Base-by-base conservation (phyloP, 192 early-diverging fungal species). In the Backusella tuberculispora region DNA sequence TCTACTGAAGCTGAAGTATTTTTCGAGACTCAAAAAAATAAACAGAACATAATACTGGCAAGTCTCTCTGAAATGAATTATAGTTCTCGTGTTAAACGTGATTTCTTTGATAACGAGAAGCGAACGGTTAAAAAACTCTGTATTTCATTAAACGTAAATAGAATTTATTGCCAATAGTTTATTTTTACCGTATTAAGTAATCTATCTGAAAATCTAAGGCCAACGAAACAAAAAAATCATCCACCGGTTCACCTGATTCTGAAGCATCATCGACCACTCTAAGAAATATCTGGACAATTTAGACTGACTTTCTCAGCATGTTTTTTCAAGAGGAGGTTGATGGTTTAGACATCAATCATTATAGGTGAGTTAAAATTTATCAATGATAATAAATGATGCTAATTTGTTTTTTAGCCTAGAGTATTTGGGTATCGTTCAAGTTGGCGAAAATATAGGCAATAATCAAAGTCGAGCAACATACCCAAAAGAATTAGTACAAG, bases 111-210 rank as follows among this genome's bases (percentile, higher is more conserved):
- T 63, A 63, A 63, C 4, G 60, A 63, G 60, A 21, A 63, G 60
- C 21, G 12, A 63, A 37, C 60, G 24, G 60, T 12, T 63, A 63
- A 63, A 63, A 63, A 63, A 63, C 60, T 21, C 60, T 29, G 60
- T 63, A 63, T 63, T 0, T 63, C 60, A 21, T 63, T 63, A 63
- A 63, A 63, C 60, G 60, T 63, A 63, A 37, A 21, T 63, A 63
- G 29, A 63, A 63, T 63, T 63, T 29, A 63, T 63, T 21, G 6
- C 12, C 60, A 63, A 63, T 63, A 63, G 60, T 63, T 63, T 63
- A 63, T 63, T 63, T 63, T 63, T 63, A 63, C 60, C 60, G 60
- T 63, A 21, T 63, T 63, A 38, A 63, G 60, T 63, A 63, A 37
- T 63, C 50, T 34, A 63, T 37, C 60, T 63, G 60, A 5, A 63